A percentile compares a stretch with the other conserved stretches of the same genome.
Evolutionary conservation across 768 basidiomycete species (phyloP).

Genomic region (Phaeolepiota aurea): DNA sequence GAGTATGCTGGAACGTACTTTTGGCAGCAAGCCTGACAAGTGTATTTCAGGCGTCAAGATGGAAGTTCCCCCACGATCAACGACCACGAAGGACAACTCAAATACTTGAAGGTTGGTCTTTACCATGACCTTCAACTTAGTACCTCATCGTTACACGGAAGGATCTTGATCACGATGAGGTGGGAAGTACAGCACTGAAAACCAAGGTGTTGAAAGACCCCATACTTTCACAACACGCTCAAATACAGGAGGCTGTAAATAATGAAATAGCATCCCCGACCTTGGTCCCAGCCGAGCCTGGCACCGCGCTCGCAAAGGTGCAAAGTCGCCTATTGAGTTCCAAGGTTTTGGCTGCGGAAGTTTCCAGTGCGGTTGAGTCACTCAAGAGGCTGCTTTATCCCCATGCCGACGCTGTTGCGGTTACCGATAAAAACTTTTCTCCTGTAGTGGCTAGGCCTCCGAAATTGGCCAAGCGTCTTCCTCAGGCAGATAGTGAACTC

Average conservation of each 20-base stretch:
- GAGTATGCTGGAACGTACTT: conserved; percentile 6
- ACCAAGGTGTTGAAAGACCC: conserved; percentile 72
- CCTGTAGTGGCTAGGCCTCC: not conserved
- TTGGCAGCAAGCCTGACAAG: conserved; percentile 1
- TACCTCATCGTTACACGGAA: conserved; percentile 17
- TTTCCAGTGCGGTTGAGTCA: conserved; percentile 41
- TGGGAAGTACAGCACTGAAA: conserved; percentile 59
- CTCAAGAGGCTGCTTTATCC: conserved; percentile 33
- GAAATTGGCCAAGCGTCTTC: not conserved
- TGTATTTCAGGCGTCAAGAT: conserved; percentile 28
- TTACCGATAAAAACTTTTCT: not conserved
- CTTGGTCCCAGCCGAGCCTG: conserved; percentile 24
- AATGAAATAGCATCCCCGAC: conserved; percentile 32
- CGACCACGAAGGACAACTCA: conserved; percentile 53
- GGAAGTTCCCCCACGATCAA: conserved; percentile 27
- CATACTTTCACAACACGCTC: conserved; percentile 39
- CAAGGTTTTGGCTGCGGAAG: conserved; percentile 57
- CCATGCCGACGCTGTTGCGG: conserved; percentile 15
- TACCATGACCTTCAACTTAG: not conserved
- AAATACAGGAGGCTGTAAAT: conserved; percentile 34
- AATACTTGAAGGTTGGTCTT: conserved; percentile 50
- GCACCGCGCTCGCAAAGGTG: conserved; percentile 46
- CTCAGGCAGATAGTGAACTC: not conserved
- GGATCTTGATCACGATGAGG: conserved; percentile 47
- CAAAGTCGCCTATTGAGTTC: conserved; percentile 72